phyloP scores from a whole-genome alignment of 805 yeast species.

The Huiozyma naganishii region DNA sequence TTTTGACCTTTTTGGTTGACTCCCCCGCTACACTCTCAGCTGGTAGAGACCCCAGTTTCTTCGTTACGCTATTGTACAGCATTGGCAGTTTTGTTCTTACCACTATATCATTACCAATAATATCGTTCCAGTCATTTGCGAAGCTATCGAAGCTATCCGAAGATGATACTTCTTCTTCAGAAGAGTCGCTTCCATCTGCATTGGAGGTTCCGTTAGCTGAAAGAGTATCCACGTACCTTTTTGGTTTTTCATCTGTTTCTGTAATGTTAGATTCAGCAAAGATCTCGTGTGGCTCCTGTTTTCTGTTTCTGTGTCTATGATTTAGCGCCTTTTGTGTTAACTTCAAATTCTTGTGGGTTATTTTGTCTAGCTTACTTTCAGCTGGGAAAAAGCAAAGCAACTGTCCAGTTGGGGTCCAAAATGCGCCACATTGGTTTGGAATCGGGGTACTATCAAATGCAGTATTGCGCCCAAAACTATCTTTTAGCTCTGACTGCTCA shows the following conservation, averaged over 20 bases:
- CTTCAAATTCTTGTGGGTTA: conserved; percentile 26
- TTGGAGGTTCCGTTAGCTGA: conserved; percentile 5
- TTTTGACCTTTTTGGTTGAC: conserved; percentile 30
- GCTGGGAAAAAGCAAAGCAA: conserved; percentile 75
- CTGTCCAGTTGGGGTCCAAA: conserved; percentile 72
- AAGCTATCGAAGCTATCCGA: conserved; percentile 43
- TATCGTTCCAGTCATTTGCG: conserved; percentile 58
- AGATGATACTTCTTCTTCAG: conserved; percentile 17
- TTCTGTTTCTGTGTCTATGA: conserved; percentile 8
- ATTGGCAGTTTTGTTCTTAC: conserved; percentile 44
- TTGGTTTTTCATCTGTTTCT: conserved; percentile 17
- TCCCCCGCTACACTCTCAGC: conserved; percentile 21
- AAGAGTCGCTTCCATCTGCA: conserved; percentile 10
- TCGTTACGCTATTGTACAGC: conserved; percentile 22
- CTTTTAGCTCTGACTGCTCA: conserved; percentile 2
- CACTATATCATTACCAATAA: conserved; percentile 44
- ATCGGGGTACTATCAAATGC: conserved; percentile 73
- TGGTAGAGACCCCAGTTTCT: conserved; percentile 16
- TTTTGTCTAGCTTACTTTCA: conserved; percentile 32
- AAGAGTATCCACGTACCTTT: conserved; percentile 26
- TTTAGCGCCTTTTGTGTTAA: conserved; percentile 17
- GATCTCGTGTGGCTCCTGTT: background rate
- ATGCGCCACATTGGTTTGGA: conserved; percentile 89
- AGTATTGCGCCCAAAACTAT: conserved; percentile 11
- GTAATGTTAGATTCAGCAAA: conserved; percentile 1